phyloP scores from a whole-genome alignment of 2,329 filamentous ascomycete species.

The Diaporthe ampelina region DNA sequence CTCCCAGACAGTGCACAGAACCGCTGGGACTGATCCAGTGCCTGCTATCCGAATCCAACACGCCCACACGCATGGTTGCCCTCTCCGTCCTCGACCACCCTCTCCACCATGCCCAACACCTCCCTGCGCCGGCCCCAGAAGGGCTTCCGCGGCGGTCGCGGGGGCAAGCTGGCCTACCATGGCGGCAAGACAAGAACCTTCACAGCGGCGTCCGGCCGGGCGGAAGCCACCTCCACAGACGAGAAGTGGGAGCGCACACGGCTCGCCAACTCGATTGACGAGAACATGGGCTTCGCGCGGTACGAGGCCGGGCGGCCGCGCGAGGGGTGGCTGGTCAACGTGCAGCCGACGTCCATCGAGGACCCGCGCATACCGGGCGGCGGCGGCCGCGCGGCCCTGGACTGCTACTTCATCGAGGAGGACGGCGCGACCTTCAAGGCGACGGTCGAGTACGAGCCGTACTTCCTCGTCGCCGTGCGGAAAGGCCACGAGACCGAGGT shows the following conservation, averaged over 20 bases:
- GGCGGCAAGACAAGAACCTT: constrained; percentile 82
- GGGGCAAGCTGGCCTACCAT: constrained; percentile 77
- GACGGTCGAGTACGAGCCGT: constrained; percentile 95
- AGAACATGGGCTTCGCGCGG: constrained; percentile 92
- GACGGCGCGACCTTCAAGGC: constrained; percentile 94
- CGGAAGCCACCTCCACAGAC: constrained; percentile 90
- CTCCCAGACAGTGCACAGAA: background rate
- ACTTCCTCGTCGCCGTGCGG: constrained; percentile 93
- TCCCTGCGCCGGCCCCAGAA: constrained; percentile 72
- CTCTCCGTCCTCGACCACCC: constrained; percentile 1
- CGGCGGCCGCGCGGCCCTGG: constrained; percentile 88
- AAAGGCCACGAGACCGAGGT: constrained; percentile 91
- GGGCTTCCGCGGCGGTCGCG: constrained; percentile 69
- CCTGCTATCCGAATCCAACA: background rate
- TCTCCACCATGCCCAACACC: constrained; percentile 70
- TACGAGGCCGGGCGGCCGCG: constrained; percentile 88
- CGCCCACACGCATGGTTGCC: background rate
- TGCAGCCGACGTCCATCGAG: constrained; percentile 89
- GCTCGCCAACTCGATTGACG: constrained; percentile 91
- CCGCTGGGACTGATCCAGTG: background rate
- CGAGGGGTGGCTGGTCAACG: constrained; percentile 93
- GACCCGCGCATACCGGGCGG: constrained; percentile 88
- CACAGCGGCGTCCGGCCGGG: constrained; percentile 79
- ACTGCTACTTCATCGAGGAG: constrained; percentile 97
- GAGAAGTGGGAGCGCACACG: constrained; percentile 91